A percentile compares a stretch with the other conserved stretches of the same genome.
phyloP scores from a whole-genome alignment of 495 filamentous ascomycete species.

The Talaromyces liani region DNA sequence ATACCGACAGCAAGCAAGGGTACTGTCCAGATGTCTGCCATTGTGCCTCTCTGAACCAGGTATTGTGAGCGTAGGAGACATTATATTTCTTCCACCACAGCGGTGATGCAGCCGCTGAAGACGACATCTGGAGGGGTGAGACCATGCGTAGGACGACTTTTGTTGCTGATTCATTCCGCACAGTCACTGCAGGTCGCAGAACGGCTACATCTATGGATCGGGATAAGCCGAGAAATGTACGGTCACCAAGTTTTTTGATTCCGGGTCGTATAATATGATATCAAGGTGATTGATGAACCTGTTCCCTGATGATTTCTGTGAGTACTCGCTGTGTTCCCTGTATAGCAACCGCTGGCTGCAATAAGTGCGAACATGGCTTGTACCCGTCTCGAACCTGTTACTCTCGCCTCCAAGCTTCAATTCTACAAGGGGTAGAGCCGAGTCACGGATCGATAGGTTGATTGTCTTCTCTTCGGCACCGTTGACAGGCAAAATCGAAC shows the following conservation, averaged over 20 bases:
- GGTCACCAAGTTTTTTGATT: constrained; percentile 7
- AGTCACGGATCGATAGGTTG: background rate
- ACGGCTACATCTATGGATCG: constrained; percentile 7
- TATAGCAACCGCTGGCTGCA: constrained; percentile 12
- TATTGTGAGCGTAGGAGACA: constrained; percentile 13
- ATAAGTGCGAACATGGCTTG: too few species aligned
- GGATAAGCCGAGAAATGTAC: constrained; percentile 11
- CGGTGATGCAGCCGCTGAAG: constrained; percentile 12
- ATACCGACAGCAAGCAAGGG: constrained; percentile 14
- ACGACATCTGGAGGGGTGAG: constrained; percentile 15
- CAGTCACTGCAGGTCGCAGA: constrained; percentile 10
- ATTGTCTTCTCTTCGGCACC: background rate
- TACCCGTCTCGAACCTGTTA: constrained; percentile 12
- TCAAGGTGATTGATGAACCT: constrained; percentile 2
- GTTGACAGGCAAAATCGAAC: background rate
- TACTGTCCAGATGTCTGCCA: constrained; percentile 16
- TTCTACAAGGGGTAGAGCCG: constrained; percentile 12
- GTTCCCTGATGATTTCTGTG: background rate
- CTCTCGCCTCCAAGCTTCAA: constrained; percentile 16
- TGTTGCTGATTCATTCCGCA: constrained; percentile 9
- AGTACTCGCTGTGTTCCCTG: constrained; percentile 6
- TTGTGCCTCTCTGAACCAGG: constrained; percentile 21
- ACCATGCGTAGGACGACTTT: constrained; percentile 12
- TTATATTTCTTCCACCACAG: constrained; percentile 16
- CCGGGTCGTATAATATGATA: constrained; percentile 3